Conservation (phyloP, 768 basidiomycete genomes). For the Macrocybe gigantea region DNA sequence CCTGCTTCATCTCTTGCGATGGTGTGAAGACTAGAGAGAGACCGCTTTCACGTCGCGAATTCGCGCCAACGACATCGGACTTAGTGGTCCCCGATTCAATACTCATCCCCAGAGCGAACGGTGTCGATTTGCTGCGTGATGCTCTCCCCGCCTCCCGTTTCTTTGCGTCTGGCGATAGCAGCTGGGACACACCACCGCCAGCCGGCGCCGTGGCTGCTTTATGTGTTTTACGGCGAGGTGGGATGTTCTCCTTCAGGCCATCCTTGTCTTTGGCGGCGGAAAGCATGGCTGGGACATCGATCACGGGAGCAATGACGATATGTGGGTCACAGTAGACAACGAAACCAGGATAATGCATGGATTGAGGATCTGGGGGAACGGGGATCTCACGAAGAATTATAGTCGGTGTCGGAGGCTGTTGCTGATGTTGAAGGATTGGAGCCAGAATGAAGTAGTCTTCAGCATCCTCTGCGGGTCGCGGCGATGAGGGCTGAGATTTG, state of each 20-base stretch:
- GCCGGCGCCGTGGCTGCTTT: conserved; percentile 27
- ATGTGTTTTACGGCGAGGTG: conserved; percentile 39
- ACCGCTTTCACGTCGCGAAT: too few relatives aligned
- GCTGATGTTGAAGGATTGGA: too few relatives aligned
- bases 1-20: too few relatives aligned
- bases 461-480: too few relatives aligned
- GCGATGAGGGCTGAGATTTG: too few relatives aligned
- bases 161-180: conserved; percentile 16
- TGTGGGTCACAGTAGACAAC: conserved; percentile 8
- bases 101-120: conserved; percentile 19
- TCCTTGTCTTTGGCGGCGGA: conserved; percentile 27
- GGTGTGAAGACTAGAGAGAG: too few relatives aligned
- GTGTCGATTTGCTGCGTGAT: conserved; percentile 16
- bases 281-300: conserved; percentile 7
- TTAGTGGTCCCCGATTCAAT: conserved; percentile 2
- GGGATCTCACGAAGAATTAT: conserved; percentile 18
- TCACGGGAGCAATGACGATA: conserved; percentile 8
- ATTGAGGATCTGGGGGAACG: conserved; percentile 29
- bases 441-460: too few relatives aligned
- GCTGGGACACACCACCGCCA: conserved; percentile 11
- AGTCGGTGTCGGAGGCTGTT: background rate
- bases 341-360: conserved; percentile 42
- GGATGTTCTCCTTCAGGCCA: conserved; percentile 51
- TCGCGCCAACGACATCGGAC: background rate
- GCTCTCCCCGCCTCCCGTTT: conserved; percentile 14